Base-by-base conservation (phyloP, 2,329 filamentous ascomycete genomes). In the Neocucurbitaria cava region DNA sequence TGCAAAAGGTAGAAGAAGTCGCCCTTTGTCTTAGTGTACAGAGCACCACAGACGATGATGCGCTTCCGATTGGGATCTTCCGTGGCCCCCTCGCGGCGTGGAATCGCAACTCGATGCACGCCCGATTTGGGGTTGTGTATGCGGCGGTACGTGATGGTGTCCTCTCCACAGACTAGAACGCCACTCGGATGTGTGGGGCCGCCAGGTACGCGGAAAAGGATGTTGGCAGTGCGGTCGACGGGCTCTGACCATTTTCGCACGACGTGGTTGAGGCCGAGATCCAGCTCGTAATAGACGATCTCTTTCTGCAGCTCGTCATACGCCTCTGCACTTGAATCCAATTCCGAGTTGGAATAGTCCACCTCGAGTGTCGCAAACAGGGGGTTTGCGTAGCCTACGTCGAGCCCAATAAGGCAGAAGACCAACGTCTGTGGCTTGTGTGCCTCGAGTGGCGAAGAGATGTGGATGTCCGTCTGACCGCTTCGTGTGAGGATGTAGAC, bases 401-500 rank as follows among this genome's bases (percentile, higher is more conserved):
- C 96, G 39, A 99, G 80, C 1, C 92, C 91, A 21, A 91, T 89
- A 68, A 98, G 83, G 26, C 91, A 90, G 65, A 96, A 91, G 21
- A 98, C 93, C 45, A 99, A 79, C 1, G 94, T 94, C 56, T 94
- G 92, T 11, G 92, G 87, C 76, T 95, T 96, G 78, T 99, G 94
- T 1, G 95, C 96, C 78, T 99, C 96, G 17, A 99, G 84, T 0
- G 95, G 95, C 13, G 95, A 99, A 5, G 95, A 99, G 46, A 99
- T 99, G 36, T 93, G 96, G 68, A 99, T 86, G 76, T 96, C 91
- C 17, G 93, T 93, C 77, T 98, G 92, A 3, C 92, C 86, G 78
- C 96, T 96, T 62, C 96, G 89, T 77, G 98, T 98, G 65, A 99
- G 83, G 69, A 99, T 94, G 78, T 99, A 99, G 65, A 99, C 95